phyloP scores from a whole-genome alignment of 768 basidiomycete species.

The Leccinum incarnatum region DNA sequence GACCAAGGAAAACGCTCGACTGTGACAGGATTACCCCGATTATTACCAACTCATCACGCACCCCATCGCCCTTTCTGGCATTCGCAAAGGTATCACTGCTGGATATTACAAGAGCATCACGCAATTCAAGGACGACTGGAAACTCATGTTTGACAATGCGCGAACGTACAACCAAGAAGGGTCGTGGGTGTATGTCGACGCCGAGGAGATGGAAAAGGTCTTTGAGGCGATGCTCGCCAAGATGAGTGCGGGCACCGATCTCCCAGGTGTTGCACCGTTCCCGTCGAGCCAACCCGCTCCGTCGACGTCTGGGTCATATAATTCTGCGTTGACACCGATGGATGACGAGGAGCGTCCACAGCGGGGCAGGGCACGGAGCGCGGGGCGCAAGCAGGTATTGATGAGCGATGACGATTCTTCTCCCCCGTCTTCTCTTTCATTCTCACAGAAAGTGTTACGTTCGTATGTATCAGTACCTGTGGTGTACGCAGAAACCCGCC shows the following conservation, averaged over 20 bases:
- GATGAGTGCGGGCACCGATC: slow-evolving; percentile 60
- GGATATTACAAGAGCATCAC: slow-evolving; percentile 72
- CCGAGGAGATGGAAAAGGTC: slow-evolving; percentile 90
- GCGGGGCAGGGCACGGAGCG: slow-evolving; percentile 55
- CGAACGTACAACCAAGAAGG: slow-evolving; percentile 92
- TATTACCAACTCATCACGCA: slow-evolving; percentile 87
- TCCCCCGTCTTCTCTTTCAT: no score
- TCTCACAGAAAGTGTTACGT: no score
- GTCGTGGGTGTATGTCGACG: slow-evolving; percentile 92
- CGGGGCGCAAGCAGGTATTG: slow-evolving; percentile 67
- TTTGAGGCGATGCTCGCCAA: slow-evolving; percentile 72
- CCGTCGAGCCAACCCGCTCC: slow-evolving; percentile 24
- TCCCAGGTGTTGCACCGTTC: slow-evolving; percentile 65
- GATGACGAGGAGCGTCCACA: slow-evolving; percentile 73
- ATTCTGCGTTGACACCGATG: slow-evolving; percentile 75
- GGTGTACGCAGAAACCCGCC: no score
- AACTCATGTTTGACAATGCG: slow-evolving; percentile 92
- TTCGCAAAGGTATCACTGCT: slow-evolving; percentile 71
- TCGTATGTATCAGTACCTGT: no score
- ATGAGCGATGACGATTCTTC: slow-evolving; percentile 55
- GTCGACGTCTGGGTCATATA: slow-evolving; percentile 47
- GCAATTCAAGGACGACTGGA: slow-evolving; percentile 76
- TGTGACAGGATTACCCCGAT: slow-evolving; percentile 78
- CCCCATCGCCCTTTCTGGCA: slow-evolving; percentile 85
- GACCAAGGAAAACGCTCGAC: slow-evolving; percentile 11